These are phyloP conservation scores for Ehretia macrophylla DNA, from an alignment of 257 asterid genomes.

Conservation along the genomic window DNA sequence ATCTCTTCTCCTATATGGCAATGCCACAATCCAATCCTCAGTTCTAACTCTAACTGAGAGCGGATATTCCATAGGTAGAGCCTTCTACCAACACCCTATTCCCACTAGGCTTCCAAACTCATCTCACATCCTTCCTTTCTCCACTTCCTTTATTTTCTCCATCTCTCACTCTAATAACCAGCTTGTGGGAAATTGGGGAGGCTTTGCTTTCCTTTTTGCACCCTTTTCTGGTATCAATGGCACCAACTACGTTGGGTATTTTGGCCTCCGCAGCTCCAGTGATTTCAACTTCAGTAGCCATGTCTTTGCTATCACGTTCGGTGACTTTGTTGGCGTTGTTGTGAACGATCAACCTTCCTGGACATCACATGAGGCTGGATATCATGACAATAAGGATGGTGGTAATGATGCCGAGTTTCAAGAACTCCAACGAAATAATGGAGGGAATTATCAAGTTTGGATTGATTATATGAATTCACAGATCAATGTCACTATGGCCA, in stretches of 20 bases:
- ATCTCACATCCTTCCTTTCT: slow-evolving; percentile 44
- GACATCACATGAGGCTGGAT: slow-evolving; percentile 50
- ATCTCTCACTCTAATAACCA: slow-evolving; percentile 43
- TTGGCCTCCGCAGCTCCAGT: slow-evolving; percentile 54
- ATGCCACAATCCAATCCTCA: slow-evolving; percentile 50
- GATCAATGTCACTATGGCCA: slow-evolving; percentile 59
- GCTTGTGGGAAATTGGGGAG: slow-evolving; percentile 66
- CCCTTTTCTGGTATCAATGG: slow-evolving; percentile 47
- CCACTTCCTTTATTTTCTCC: slow-evolving; percentile 73
- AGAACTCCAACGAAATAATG: slow-evolving; percentile 39
- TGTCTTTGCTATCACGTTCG: too few species aligned
- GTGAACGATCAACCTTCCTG: slow-evolving; percentile 50
- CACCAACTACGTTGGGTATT: slow-evolving; percentile 37
- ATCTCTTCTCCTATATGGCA: slow-evolving; percentile 45
- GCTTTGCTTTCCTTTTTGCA: slow-evolving; percentile 59
- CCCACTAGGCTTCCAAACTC: slow-evolving; percentile 43
- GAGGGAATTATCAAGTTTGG: slow-evolving; percentile 70
- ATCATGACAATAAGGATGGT: slow-evolving; percentile 50
- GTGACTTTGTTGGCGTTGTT: slow-evolving; percentile 61
- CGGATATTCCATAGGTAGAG: slow-evolving; percentile 48
- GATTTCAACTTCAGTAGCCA: too few species aligned
- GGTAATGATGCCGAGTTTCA: slow-evolving; percentile 25
- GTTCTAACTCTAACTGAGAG: slow-evolving; percentile 48
- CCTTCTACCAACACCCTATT: slow-evolving; percentile 43
- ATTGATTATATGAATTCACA: slow-evolving; percentile 44